These are phyloP conservation scores for Calamus simplicifolius DNA, from an alignment of 176 grass and related monocot genomes.

Conservation along the genomic window DNA sequence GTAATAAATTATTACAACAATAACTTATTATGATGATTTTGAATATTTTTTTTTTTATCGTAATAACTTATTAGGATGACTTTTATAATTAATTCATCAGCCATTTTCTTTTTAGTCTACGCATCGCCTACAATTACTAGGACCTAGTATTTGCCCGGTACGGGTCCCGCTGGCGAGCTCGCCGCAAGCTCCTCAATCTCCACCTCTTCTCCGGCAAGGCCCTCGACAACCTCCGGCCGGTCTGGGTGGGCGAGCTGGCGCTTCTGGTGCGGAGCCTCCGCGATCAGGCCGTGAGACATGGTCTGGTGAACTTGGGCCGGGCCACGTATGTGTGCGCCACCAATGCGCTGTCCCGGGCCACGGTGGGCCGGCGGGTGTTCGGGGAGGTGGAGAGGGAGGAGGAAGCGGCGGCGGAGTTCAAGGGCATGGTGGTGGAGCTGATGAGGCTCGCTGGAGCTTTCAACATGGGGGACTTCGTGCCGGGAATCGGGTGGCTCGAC, in stretches of 20 bases:
- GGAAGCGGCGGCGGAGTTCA: constrained; percentile 2
- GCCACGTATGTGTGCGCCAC: constrained; percentile 48
- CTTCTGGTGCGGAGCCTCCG: constrained; percentile 25
- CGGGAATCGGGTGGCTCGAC: constrained; percentile 13
- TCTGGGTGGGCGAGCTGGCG: constrained; percentile 37
- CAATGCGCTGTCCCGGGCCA: constrained; percentile 46
- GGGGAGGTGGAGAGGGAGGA: background rate
- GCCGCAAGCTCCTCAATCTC: constrained; percentile 51
- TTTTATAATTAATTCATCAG: no score
- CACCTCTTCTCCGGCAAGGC: constrained; percentile 62
- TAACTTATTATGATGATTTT: no score
- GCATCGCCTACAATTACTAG: constrained; percentile 77
- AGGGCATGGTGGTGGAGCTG: constrained; percentile 21
- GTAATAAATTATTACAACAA: no score
- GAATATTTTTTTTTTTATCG: no score
- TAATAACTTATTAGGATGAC: no score
- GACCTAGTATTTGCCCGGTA: constrained; percentile 74
- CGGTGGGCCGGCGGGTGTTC: constrained; percentile 49
- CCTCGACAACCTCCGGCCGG: constrained; percentile 26
- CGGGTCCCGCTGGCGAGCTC: constrained; percentile 48
- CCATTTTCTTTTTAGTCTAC: no score
- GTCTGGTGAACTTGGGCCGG: constrained; percentile 21
- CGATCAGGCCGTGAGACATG: no score
- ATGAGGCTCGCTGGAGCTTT: constrained; percentile 9
- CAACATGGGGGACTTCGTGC: constrained; percentile 20